A percentile compares a stretch with the other conserved stretches of the same genome.
Evolutionary conservation across 2,329 filamentous ascomycete species (phyloP).

Genomic region (Niveomyces coronatus): DNA sequence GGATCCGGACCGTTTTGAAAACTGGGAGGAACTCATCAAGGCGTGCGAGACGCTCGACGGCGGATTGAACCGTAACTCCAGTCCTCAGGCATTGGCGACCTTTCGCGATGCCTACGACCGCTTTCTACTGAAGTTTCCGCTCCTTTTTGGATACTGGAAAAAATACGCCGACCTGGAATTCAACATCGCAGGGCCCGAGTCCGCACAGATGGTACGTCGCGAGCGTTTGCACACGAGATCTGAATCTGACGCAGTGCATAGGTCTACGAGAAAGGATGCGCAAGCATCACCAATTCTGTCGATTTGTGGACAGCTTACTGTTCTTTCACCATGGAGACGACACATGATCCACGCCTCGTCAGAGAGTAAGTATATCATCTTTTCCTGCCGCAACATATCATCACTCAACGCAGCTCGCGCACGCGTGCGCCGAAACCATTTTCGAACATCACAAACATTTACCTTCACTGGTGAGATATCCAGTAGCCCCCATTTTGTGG

Average conservation of each 20-base stretch:
- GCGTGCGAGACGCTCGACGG: constrained; percentile 79
- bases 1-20: constrained; percentile 85
- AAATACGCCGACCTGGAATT: constrained; percentile 98
- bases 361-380: constrained; percentile 89
- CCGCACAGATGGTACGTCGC: constrained; percentile 79
- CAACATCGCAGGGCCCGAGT: constrained; percentile 91
- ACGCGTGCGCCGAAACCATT: constrained; percentile 25
- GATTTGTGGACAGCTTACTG: constrained; percentile 98
- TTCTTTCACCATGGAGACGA: constrained; percentile 94
- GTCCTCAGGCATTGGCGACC: constrained; percentile 80
- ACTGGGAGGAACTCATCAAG: constrained; percentile 86
- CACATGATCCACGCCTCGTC: constrained; percentile 86
- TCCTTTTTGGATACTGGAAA: constrained; percentile 98
- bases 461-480: constrained; percentile 59
- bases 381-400: constrained; percentile 59
- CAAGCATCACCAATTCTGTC: constrained; percentile 85
- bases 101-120: constrained; percentile 83
- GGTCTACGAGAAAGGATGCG: constrained; percentile 93
- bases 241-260: constrained; percentile 25
- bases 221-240: not conserved
- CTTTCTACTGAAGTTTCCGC: constrained; percentile 87
- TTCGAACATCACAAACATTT: constrained; percentile 26
- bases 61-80: constrained; percentile 92
- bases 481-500: constrained; percentile 45
- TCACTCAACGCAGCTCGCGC: constrained; percentile 29